A percentile compares a stretch with the other conserved stretches of the same genome.
These are phyloP conservation scores for Schrenkiella parvula DNA, from an alignment of 345 rosid genomes.

Conservation along the genomic window DNA sequence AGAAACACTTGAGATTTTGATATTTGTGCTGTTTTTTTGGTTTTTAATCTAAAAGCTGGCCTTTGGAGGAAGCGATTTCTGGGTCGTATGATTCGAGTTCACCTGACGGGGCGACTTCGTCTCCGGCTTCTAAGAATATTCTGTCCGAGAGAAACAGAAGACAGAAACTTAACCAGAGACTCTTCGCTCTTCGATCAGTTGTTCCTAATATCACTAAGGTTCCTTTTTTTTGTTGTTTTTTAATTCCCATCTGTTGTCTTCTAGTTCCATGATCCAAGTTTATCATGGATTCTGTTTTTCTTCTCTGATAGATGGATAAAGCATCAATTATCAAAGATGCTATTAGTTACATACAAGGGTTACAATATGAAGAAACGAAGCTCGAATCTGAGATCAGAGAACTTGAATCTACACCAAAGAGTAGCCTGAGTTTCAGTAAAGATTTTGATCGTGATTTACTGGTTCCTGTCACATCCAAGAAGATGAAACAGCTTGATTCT, in stretches of 20 bases:
- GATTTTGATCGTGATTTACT: conserved; percentile 62
- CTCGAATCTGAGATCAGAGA: conserved; percentile 69
- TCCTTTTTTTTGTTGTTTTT: neutral
- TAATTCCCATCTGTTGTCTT: neutral
- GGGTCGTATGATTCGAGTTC: conserved; percentile 89
- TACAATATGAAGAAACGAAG: conserved; percentile 72
- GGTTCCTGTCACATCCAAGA: conserved; percentile 59
- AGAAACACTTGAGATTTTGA: neutral
- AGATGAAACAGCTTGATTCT: conserved; percentile 47
- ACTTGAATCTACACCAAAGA: conserved; percentile 55
- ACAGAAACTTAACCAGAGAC: conserved; percentile 84
- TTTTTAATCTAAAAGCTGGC: conserved; percentile 52
- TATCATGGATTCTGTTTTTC: neutral
- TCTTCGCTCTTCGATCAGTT: conserved; percentile 85
- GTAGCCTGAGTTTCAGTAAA: conserved; percentile 33
- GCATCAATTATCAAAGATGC: conserved; percentile 98
- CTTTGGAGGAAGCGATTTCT: conserved; percentile 49
- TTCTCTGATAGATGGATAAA: conserved; percentile 75
- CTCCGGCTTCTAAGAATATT: conserved; percentile 82
- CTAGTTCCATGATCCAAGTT: neutral
- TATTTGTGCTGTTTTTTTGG: neutral
- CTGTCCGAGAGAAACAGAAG: conserved; percentile 87
- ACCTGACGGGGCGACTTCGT: conserved; percentile 79
- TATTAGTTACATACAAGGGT: conserved; percentile 74
- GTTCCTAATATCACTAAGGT: conserved; percentile 97